These are phyloP conservation scores for Paraurostyla sp. DNA, from an alignment of 73 alveolate species.

Conservation along the genomic window DNA sequence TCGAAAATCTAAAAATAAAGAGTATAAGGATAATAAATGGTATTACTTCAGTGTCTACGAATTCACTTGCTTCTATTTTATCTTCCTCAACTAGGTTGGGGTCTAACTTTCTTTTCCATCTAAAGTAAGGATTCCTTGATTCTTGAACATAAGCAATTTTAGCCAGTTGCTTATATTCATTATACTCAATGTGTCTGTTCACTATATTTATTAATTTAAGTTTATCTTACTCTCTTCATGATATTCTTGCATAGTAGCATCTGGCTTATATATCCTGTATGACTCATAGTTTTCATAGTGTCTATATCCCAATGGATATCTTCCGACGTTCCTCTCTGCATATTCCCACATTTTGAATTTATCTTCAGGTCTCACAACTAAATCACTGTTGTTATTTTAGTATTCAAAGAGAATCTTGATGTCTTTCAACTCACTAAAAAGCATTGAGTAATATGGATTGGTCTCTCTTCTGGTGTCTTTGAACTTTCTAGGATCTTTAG, in stretches of 20 bases:
- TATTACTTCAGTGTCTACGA: not conserved
- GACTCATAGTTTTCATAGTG: constrained; percentile 28
- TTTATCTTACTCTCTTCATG: constrained; percentile 4
- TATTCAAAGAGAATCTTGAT: no score
- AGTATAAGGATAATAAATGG: not conserved
- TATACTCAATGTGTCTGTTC: not conserved
- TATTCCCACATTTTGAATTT: not conserved
- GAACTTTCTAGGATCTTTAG: no score
- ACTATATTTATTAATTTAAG: not conserved
- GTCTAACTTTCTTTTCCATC: not conserved
- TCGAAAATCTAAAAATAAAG: not conserved
- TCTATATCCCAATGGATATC: constrained; percentile 18
- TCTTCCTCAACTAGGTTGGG: no score
- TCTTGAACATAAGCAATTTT: not conserved
- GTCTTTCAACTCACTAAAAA: no score
- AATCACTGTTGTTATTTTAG: not conserved
- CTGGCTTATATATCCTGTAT: constrained; percentile 8
- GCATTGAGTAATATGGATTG: no score
- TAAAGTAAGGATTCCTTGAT: not conserved
- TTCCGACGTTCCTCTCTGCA: not conserved
- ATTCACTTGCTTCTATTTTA: not conserved
- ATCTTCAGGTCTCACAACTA: not conserved
- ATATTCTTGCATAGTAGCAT: not conserved
- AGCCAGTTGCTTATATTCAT: not conserved
- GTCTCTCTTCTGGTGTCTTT: no score